These are phyloP conservation scores for Termitomyces sp. DNA, from an alignment of 768 basidiomycete genomes.

Conservation along the genomic window DNA sequence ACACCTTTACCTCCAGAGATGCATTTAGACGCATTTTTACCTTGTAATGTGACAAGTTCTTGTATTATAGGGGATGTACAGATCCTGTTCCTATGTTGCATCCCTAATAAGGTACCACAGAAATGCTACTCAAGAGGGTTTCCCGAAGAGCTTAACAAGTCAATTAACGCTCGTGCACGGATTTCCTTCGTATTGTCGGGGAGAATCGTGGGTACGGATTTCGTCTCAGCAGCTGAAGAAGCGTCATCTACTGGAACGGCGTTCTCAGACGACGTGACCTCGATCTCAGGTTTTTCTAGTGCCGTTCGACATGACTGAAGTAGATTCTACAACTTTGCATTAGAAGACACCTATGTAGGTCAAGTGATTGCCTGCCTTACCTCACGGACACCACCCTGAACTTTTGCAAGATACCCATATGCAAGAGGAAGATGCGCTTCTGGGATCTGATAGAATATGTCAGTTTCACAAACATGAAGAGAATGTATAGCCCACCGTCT, in stretches of 20 bases:
- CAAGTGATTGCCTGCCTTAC: constrained; percentile 22
- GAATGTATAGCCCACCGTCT: constrained; percentile 30
- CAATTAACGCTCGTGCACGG: constrained; percentile 6
- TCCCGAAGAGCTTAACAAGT: not conserved
- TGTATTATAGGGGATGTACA: not conserved
- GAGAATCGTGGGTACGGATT: not conserved
- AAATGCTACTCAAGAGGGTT: not conserved
- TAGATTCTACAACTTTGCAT: constrained; percentile 11
- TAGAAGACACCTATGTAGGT: not conserved
- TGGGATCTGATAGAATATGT: constrained; percentile 39
- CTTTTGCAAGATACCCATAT: constrained; percentile 39
- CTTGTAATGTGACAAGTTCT: not conserved
- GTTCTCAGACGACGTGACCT: not conserved
- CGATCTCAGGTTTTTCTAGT: constrained; percentile 5
- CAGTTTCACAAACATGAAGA: not conserved
- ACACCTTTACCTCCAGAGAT: not conserved
- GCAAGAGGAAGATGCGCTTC: constrained; percentile 44
- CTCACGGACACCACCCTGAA: constrained; percentile 44
- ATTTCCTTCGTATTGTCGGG: constrained; percentile 1
- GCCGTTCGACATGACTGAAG: constrained; percentile 9
- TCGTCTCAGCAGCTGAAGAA: not conserved
- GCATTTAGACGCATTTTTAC: not conserved
- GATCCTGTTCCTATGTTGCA: not conserved
- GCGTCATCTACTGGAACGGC: not conserved
- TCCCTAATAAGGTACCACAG: not conserved